Evolutionary conservation across 306 rosid genomes (phyloP).

Genomic region (Parietaria judaica): DNA sequence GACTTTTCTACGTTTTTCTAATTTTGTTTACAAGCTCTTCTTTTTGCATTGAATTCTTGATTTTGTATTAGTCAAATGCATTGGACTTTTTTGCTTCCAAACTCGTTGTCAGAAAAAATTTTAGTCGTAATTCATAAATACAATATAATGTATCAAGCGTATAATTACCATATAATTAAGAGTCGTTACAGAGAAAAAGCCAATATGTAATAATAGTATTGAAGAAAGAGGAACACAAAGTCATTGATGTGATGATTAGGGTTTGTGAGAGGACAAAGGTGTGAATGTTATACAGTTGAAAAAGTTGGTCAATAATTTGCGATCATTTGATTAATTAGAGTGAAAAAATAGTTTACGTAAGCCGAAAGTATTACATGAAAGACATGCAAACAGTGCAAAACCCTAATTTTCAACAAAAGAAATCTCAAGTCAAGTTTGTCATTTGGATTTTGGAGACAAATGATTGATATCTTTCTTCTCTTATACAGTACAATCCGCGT

Average conservation of each 20-base stretch:
- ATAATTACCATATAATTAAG: no score
- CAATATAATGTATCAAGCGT: no score
- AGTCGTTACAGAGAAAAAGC: no score
- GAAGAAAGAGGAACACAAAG: no score
- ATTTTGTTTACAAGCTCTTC: background rate
- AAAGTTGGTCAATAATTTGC: background rate
- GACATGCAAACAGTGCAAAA: background rate
- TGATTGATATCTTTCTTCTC: no score
- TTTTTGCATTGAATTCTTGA: no score
- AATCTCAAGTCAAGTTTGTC: background rate
- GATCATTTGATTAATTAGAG: background rate
- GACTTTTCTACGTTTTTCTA: no score
- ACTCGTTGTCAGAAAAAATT: no score
- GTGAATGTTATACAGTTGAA: background rate
- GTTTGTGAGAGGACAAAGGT: background rate
- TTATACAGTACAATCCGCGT: no score
- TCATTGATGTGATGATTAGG: no score
- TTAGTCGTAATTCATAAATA: no score
- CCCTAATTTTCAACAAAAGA: background rate
- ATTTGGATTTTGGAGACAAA: background rate
- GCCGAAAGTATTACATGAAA: background rate
- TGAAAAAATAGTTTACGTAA: slow-evolving; percentile 12
- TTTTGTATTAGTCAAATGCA: background rate
- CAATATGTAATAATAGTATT: no score
- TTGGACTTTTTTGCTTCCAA: slow-evolving; percentile 1